Conservation (phyloP, 805 yeast species). For the Ogataea siamensis region DNA sequence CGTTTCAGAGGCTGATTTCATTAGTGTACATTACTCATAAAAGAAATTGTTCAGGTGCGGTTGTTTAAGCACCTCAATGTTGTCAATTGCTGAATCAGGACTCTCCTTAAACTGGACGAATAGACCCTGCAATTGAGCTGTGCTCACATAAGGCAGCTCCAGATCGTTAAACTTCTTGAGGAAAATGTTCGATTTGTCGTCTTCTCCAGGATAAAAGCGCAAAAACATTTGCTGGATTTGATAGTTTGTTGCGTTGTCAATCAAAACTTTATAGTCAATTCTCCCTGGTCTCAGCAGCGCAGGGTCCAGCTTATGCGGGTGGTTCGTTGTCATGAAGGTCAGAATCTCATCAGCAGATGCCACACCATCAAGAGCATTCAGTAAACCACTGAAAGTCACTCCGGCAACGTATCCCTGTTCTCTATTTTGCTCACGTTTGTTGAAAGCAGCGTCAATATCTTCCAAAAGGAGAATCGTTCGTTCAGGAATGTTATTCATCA, state of each 20-base stretch:
- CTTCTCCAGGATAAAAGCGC: constrained; percentile 73
- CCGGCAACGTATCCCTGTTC: constrained; percentile 83
- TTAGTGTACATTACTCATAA: constrained; percentile 25
- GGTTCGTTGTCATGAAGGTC: constrained; percentile 98
- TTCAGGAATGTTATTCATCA: constrained; percentile 95
- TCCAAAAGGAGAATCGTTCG: constrained; percentile 82
- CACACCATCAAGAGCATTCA: constrained; percentile 95
- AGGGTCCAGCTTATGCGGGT: constrained; percentile 89
- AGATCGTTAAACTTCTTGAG: constrained; percentile 45
- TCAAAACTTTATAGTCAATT: constrained; percentile 76
- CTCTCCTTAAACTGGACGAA: constrained; percentile 88
- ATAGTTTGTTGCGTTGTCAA: constrained; percentile 81
- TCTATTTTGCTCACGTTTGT: constrained; percentile 67
- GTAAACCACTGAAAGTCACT: constrained; percentile 90
- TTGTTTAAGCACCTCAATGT: constrained; percentile 49
- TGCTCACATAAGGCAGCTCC: constrained; percentile 60
- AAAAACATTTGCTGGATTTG: constrained; percentile 84
- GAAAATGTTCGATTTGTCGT: constrained; percentile 51
- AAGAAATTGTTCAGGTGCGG: constrained; percentile 35
- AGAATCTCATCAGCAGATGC: constrained; percentile 96
- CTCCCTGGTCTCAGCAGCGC: constrained; percentile 95
- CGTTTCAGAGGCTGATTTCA: constrained; percentile 24
- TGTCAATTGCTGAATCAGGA: constrained; percentile 70
- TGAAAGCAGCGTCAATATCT: constrained; percentile 96
- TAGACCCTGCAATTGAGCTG: constrained; percentile 94